phyloP scores from a whole-genome alignment of 768 basidiomycete species.

The Erythrobasidium yunnanense region DNA sequence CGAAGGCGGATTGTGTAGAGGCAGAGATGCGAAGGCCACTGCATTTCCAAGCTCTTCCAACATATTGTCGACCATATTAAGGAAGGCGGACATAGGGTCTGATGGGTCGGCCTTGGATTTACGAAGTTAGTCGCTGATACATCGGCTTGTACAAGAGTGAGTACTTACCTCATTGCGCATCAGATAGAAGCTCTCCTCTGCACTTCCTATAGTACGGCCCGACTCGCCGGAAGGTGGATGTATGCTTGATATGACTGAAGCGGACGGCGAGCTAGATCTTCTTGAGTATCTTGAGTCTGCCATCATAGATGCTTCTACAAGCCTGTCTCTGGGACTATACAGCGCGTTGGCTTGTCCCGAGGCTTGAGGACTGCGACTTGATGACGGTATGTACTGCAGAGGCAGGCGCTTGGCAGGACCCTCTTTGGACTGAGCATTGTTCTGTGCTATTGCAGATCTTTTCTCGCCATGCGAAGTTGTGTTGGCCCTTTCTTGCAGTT shows the following conservation, averaged over 20 bases:
- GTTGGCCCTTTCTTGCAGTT: not conserved
- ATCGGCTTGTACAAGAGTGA: not conserved
- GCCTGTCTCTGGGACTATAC: not conserved
- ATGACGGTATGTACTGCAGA: not conserved
- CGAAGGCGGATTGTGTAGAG: not conserved
- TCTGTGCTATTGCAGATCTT: not conserved
- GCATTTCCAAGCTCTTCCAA: conserved; percentile 23
- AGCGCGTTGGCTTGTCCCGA: not conserved
- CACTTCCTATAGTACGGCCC: conserved; percentile 1
- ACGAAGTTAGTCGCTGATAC: not conserved
- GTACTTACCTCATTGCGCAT: conserved; percentile 15
- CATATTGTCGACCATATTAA: conserved; percentile 17
- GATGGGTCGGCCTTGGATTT: not conserved
- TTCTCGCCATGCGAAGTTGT: not conserved
- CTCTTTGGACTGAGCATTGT: not conserved
- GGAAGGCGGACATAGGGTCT: conserved; percentile 19
- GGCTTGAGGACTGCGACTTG: not conserved
- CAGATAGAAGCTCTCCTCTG: conserved; percentile 20
- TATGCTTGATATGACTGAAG: not conserved
- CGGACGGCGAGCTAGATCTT: not conserved
- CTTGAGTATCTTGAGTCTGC: conserved; percentile 21
- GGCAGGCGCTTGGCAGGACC: not conserved
- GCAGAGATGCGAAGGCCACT: conserved; percentile 16
- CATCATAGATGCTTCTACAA: conserved; percentile 20
- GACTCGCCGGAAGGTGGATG: conserved; percentile 7